Conservation (phyloP, 164 flowering plant species). For the Annona squamosa region DNA sequence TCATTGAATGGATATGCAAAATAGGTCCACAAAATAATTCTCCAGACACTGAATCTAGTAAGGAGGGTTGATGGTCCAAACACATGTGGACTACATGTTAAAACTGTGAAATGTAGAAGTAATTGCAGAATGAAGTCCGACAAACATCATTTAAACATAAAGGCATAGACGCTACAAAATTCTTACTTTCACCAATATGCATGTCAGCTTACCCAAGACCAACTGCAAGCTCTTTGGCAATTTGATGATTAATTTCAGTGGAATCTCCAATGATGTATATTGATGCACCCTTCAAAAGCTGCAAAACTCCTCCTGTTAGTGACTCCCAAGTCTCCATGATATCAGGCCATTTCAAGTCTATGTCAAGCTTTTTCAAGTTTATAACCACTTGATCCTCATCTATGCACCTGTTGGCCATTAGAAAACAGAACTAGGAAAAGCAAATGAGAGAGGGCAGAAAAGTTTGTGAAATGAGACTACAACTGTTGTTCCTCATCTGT, state of each 20-base stretch:
- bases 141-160: background rate
- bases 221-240: conserved; percentile 78
- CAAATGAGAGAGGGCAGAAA: background rate
- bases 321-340: conserved; percentile 93
- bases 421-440: conserved; percentile 2
- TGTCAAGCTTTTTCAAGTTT: conserved; percentile 79
- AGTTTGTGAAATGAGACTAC: background rate
- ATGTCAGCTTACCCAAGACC: conserved; percentile 67
- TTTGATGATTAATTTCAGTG: conserved; percentile 72
- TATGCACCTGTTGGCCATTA: conserved; percentile 52
- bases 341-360: conserved; percentile 89
- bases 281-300: conserved; percentile 79
- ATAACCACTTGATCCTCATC: conserved; percentile 87
- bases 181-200: background rate
- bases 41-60: no score
- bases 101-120: background rate
- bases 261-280: conserved; percentile 82
- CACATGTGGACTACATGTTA: no score
- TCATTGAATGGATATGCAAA: no score
- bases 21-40: no score
- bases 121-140: background rate
- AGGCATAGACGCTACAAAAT: background rate
- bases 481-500: background rate
- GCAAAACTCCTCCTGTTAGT: conserved; percentile 52
- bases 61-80: no score